Conservation (phyloP, 192 early-diverging fungal species). For the Gonapodya prolifera region DNA sequence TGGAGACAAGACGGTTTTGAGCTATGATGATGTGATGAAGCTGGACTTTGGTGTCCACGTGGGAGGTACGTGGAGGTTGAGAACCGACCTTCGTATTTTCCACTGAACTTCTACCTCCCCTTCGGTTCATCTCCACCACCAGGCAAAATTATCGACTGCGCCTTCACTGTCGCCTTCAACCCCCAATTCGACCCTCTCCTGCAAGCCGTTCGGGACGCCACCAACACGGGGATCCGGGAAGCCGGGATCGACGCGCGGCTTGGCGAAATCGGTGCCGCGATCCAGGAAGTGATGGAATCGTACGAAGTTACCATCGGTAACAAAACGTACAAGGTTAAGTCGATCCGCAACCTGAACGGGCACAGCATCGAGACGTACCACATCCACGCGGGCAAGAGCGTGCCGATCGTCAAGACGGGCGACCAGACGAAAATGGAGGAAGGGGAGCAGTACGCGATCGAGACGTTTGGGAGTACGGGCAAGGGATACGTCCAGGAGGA, state of each 20-base stretch:
- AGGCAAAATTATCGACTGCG: slow-evolving; percentile 87
- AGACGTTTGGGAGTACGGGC: slow-evolving; percentile 95
- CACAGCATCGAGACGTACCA: slow-evolving; percentile 84
- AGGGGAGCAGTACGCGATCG: slow-evolving; percentile 87
- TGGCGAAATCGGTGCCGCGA: slow-evolving; percentile 85
- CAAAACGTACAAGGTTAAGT: slow-evolving; percentile 83
- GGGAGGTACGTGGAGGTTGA: no score
- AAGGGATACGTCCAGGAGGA: slow-evolving; percentile 80
- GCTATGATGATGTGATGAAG: slow-evolving; percentile 89
- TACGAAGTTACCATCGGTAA: slow-evolving; percentile 92
- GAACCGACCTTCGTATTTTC: no score
- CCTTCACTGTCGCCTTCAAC: slow-evolving; percentile 87
- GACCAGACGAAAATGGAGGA: slow-evolving; percentile 87
- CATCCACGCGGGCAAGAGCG: slow-evolving; percentile 89
- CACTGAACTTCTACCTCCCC: no score
- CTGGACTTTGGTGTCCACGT: slow-evolving; percentile 93
- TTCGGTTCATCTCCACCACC: no score
- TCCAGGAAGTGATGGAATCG: slow-evolving; percentile 97
- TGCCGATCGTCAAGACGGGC: slow-evolving; percentile 81
- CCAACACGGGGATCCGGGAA: slow-evolving; percentile 85
- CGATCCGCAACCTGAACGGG: slow-evolving; percentile 92
- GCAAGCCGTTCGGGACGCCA: slow-evolving; percentile 84
- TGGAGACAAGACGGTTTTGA: slow-evolving; percentile 80
- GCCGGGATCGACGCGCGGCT: slow-evolving; percentile 96
- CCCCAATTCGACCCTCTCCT: slow-evolving; percentile 75